phyloP scores from a whole-genome alignment of 345 rosid genomes.

The Salix purpurea region DNA sequence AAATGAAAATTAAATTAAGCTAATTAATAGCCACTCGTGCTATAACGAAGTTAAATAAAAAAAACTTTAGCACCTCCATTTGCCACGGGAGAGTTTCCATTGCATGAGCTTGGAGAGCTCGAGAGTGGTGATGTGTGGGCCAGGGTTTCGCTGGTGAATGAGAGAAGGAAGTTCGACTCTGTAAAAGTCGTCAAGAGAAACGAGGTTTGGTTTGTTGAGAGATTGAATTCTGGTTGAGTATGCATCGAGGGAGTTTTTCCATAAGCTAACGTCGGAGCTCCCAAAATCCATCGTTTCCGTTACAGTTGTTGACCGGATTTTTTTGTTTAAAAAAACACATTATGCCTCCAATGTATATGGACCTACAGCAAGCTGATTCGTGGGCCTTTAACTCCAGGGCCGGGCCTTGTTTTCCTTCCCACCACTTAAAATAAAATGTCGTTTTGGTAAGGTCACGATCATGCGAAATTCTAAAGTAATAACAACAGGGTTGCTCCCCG shows the following conservation, averaged over 20 bases:
- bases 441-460: too few species aligned
- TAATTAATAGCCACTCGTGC: too few species aligned
- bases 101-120: conserved; percentile 84
- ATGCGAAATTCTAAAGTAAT: too few species aligned
- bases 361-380: too few species aligned
- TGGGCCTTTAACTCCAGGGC: too few species aligned
- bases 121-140: conserved; percentile 59
- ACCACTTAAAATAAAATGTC: too few species aligned
- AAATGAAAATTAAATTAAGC: neutral
- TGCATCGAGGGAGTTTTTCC: conserved; percentile 57
- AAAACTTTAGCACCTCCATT: conserved; percentile 57
- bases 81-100: conserved; percentile 95
- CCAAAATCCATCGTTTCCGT: conserved; percentile 41
- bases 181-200: conserved; percentile 73
- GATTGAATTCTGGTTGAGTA: conserved; percentile 52
- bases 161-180: conserved; percentile 56
- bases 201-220: conserved; percentile 62
- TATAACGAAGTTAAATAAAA: too few species aligned
- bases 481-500: too few species aligned
- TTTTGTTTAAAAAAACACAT: neutral
- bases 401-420: too few species aligned
- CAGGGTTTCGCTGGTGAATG: conserved; percentile 66
- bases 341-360: neutral
- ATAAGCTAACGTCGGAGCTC: conserved; percentile 43
- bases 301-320: neutral